Evolutionary conservation across 2,329 filamentous ascomycete species (phyloP), one percentile per base, ranked within the genome.

Genomic region (Malbranchea zuffiana): DNA sequence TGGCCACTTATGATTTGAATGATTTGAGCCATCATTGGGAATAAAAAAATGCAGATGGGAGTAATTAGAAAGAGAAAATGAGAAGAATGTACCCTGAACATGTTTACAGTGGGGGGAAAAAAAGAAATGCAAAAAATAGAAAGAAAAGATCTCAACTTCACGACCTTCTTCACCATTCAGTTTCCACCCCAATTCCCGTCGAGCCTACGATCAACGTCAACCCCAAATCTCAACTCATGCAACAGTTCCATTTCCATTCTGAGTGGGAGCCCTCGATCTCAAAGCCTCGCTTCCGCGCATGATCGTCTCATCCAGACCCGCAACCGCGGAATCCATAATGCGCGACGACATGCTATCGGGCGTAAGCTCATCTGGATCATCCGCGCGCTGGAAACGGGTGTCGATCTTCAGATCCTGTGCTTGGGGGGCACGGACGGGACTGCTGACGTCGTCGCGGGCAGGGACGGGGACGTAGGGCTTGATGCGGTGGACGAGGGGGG

Each of bases 271-370:
- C 35, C 62, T 50, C 17, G 60, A 57, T 25, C 58, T 52, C 62
- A 66, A 62, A 30, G 60, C 50, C 29, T 64, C 39, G 36, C 65
- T 61, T 2, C 53, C 55, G 13, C 40, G 32, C 47, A 60, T 59
- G 35, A 65, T 44, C 7, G 57, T 55, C 17, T 58, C 53, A 32
- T 64, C 60, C 10, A 62, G 44, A 12, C 61, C 62, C n/a, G 50
- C 52, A 32, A 67, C 57, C 1, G 60, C 62, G 10, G 63, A 66
- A 42, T 66, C 63, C 4, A 63, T 50, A 45, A 67, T 51, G 17
- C 63, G 59, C 16, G 63, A 66, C 4, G 62, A 65, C 63, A 66
- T 67, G 46, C 63, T 66, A 41, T 67, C 64, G 0, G 63, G 63
- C 3, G 63, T 66, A 33, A 66, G 45, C 44, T 67, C 64, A 29